Conservation (phyloP, 257 asterid species). For the Jacaranda copaia region DNA sequence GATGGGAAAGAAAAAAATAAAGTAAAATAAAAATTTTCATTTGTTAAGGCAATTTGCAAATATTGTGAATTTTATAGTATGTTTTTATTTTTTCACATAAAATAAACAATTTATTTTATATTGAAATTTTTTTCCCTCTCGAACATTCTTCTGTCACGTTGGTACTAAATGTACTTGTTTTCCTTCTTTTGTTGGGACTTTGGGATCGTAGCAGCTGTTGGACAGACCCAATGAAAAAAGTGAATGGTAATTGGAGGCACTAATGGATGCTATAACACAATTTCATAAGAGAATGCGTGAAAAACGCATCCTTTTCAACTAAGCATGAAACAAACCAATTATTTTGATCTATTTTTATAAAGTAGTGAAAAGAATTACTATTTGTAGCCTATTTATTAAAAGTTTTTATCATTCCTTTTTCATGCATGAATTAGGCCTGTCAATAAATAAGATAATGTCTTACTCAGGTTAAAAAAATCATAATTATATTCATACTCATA, state of each 20-base stretch:
- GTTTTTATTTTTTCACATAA: neutral
- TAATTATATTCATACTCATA: too few relatives aligned
- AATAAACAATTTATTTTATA: neutral
- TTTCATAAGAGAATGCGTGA: too few relatives aligned
- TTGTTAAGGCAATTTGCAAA: neutral
- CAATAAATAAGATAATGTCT: too few relatives aligned
- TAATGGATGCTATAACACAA: neutral
- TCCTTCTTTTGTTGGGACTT: neutral
- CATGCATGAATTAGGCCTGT: too few relatives aligned
- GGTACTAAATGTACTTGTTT: neutral
- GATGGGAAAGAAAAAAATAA: neutral
- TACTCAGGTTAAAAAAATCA: too few relatives aligned
- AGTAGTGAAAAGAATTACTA: too few relatives aligned
- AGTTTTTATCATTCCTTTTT: too few relatives aligned
- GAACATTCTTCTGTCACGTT: neutral
- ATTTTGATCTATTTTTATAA: too few relatives aligned
- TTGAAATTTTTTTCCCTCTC: neutral
- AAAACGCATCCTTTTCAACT: too few relatives aligned
- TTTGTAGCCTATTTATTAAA: too few relatives aligned
- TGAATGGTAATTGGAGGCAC: neutral
- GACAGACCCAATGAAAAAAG: neutral
- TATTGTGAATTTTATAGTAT: neutral
- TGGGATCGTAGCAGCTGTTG: neutral
- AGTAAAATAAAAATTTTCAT: neutral
- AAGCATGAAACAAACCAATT: too few relatives aligned